These are phyloP conservation scores for Candida ortonii DNA, from an alignment of 805 yeast species.

Conservation along the genomic window DNA sequence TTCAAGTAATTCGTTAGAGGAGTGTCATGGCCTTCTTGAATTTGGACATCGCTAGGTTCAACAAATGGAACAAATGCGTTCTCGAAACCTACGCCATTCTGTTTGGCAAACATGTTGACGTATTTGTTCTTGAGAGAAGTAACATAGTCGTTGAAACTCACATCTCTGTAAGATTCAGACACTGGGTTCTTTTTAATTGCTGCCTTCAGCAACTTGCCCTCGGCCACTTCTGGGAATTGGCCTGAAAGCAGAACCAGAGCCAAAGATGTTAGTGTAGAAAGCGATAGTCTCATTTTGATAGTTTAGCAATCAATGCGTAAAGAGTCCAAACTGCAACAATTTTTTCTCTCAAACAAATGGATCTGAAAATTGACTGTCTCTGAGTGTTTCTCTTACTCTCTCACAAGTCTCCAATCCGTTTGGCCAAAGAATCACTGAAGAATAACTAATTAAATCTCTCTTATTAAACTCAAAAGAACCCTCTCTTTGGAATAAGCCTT, in stretches of 20 bases:
- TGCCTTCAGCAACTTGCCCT: conserved; percentile 46
- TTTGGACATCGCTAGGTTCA: conserved; percentile 21
- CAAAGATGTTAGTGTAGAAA: conserved; percentile 41
- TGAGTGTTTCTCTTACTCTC: too few species aligned
- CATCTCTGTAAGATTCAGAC: conserved; percentile 45
- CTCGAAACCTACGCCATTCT: conserved; percentile 25
- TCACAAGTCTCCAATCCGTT: too few species aligned
- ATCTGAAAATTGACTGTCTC: too few species aligned
- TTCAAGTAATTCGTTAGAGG: conserved; percentile 92
- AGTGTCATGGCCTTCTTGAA: conserved; percentile 55
- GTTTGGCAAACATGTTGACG: conserved; percentile 36
- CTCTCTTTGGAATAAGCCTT: too few species aligned
- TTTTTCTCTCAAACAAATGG: too few species aligned
- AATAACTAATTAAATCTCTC: too few species aligned
- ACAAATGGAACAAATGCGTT: conserved; percentile 44
- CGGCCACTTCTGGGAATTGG: conserved; percentile 30
- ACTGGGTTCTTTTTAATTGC: conserved; percentile 46
- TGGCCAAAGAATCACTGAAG: too few species aligned
- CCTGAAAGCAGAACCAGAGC: conserved; percentile 43
- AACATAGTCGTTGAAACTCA: conserved; percentile 45
- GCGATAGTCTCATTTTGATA: conserved; percentile 30
- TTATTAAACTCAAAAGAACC: too few species aligned
- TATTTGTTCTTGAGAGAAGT: conserved; percentile 49
- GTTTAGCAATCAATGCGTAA: too few species aligned
- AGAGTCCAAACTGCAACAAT: too few species aligned